Evolutionary conservation across 257 asterid genomes (phyloP), one percentile per base, ranked within the genome.

Genomic region (Agastache rugosa): DNA sequence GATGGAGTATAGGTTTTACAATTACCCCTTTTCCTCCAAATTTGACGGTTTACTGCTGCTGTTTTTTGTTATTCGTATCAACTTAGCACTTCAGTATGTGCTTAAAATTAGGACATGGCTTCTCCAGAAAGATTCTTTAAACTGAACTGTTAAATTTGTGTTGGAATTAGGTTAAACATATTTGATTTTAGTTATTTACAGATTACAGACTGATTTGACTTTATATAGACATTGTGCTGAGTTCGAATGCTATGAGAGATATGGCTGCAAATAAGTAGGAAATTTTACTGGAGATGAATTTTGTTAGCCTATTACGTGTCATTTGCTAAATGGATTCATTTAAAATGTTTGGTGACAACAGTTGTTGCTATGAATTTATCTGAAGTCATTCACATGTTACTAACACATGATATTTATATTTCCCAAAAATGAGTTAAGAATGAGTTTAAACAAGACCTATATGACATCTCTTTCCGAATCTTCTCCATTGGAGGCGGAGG

Each of bases 301-400:
- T 10, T 37, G 42, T 39, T 60, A 23, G 69, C 50, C 37, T 56
- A 65, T 34, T 42, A 6, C 39, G 11, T 5, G 48, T 54, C 50
- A 12, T 66, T 34, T 45, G 69, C 69, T 75, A 34, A 44, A 39
- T n/a, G 51, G 5, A 39, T 17, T 66, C 44, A 56, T 42, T 65
- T 44, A 12, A 42, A 14, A 65, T 25, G 16, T 75, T 11, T 65
- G 73, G 59, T 6, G 35, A 54, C 54, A 53, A 11, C 6, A 15
- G 1, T 45, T 67, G 51, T 55, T 66, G 15, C 23, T 75, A 10
- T 31, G 11, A 29, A 0, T 74, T 25, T 11, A 16, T 41, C 6
- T 17, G 10, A 22, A 58, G 31, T 11, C 15, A 20, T 22, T 54
- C 65, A 34, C 15, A 14, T 35, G 37, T 31, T 7, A 31, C 37